phyloP scores from a whole-genome alignment of 805 yeast genomes.

The Suhomyces canberraensis region DNA sequence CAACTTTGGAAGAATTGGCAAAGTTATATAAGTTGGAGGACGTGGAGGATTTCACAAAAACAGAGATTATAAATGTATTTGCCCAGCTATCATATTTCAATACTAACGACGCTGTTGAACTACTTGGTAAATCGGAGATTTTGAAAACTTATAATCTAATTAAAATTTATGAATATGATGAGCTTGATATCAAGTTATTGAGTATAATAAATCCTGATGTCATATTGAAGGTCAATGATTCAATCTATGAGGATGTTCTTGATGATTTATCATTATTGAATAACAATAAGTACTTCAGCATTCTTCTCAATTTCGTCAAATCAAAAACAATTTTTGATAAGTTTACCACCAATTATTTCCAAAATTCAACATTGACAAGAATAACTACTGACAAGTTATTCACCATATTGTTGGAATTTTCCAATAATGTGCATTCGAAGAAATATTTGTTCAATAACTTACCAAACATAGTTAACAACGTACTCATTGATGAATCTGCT shows the following conservation, averaged over 20 bases:
- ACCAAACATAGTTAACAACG: constrained; percentile 23
- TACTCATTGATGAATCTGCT: constrained; percentile 14
- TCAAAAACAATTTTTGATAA: constrained; percentile 14
- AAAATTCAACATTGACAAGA: constrained; percentile 8
- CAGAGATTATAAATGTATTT: constrained; percentile 21
- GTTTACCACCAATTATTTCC: constrained; percentile 9
- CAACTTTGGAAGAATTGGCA: constrained; percentile 7
- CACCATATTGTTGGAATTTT: constrained; percentile 17
- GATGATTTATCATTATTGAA: constrained; percentile 13
- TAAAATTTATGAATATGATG: constrained; percentile 9
- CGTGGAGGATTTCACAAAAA: constrained; percentile 1
- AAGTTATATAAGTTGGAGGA: constrained; percentile 3
- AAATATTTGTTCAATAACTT: constrained; percentile 19
- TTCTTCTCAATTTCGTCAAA: constrained; percentile 23
- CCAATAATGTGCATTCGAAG: constrained; percentile 18
- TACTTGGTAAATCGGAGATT: constrained; percentile 10
- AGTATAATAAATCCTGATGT: constrained; percentile 15
- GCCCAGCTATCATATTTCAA: constrained; percentile 17
- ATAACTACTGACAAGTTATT: constrained; percentile 22
- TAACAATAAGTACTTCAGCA: constrained; percentile 21
- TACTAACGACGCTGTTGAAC: neutral
- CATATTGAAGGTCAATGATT: constrained; percentile 9
- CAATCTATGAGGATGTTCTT: constrained; percentile 12
- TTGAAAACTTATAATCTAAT: constrained; percentile 19
- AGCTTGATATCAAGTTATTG: constrained; percentile 20